These are phyloP conservation scores for Pseudogymnoascus sp. DNA, from an alignment of 2,329 filamentous ascomycete species.

Conservation along the genomic window DNA sequence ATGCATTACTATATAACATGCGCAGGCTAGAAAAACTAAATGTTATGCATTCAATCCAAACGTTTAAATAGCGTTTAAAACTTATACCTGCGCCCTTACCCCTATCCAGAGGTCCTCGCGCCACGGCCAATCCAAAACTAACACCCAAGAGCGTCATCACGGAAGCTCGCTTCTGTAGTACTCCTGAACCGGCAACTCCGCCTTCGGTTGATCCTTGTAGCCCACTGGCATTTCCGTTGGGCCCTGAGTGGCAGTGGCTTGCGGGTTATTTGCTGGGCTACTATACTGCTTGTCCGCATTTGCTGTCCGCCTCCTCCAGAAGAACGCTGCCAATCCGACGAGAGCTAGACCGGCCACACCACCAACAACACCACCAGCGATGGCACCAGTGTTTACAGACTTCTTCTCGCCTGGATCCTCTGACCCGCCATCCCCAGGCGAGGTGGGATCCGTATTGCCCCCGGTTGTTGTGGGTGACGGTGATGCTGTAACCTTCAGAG, in stretches of 20 bases:
- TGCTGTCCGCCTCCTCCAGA: constrained; percentile 1
- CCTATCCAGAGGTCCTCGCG: neutral
- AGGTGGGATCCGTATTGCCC: neutral
- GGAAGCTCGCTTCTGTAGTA: neutral
- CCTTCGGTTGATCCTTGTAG: constrained; percentile 1
- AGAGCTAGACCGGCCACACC: constrained; percentile 18
- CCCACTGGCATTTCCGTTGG: neutral
- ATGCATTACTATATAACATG: neutral
- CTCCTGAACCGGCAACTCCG: neutral
- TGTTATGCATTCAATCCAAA: neutral
- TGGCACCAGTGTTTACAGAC: constrained; percentile 14
- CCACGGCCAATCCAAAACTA: neutral
- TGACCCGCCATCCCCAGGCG: neutral
- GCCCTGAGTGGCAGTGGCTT: neutral
- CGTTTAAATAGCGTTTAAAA: neutral
- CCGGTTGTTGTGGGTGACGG: neutral
- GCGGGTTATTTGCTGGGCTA: neutral
- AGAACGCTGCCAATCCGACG: constrained; percentile 15
- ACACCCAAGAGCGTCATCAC: neutral
- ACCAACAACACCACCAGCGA: constrained; percentile 18
- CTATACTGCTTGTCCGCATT: neutral
- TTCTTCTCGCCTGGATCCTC: neutral
- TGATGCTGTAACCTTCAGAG: neutral
- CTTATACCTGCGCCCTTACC: neutral
- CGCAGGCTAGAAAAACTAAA: neutral